phyloP scores from a whole-genome alignment of 208 protist genomes.

The Trichomonas vaginalis region DNA sequence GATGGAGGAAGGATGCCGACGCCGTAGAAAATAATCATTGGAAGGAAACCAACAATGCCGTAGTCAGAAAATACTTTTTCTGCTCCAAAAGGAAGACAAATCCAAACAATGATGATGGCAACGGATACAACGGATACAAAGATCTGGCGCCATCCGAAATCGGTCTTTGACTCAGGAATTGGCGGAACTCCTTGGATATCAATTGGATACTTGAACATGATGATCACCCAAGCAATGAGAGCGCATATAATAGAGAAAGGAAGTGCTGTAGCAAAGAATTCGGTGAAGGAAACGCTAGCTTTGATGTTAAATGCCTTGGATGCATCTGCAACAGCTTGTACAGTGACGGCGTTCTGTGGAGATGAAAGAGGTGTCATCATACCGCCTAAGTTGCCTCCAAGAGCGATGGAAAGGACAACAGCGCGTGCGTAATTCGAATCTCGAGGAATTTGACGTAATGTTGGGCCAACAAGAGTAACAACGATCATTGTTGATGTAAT shows the following conservation, averaged over 20 bases:
- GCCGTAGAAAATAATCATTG: neutral
- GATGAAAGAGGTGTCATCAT: conserved; percentile 13
- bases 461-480: neutral
- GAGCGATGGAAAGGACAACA: neutral
- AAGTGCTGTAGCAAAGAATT: conserved; percentile 4
- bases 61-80: neutral
- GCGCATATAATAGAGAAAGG: neutral
- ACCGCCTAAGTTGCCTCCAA: neutral
- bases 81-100: neutral
- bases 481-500: conserved; percentile 1
- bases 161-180: neutral
- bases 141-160: neutral
- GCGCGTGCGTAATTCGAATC: neutral
- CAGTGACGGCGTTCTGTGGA: conserved; percentile 6
- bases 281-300: neutral
- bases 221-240: neutral
- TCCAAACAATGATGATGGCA: neutral
- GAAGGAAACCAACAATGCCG: neutral
- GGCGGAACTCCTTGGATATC: neutral
- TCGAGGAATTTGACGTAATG: neutral
- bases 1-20: neutral
- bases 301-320: neutral
- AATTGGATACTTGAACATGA: neutral
- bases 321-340: neutral
- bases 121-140: neutral